Evolutionary conservation across 176 grass and related monocot genomes (phyloP), one percentile per base, ranked within the genome.

Genomic region (Lolium perenne): DNA sequence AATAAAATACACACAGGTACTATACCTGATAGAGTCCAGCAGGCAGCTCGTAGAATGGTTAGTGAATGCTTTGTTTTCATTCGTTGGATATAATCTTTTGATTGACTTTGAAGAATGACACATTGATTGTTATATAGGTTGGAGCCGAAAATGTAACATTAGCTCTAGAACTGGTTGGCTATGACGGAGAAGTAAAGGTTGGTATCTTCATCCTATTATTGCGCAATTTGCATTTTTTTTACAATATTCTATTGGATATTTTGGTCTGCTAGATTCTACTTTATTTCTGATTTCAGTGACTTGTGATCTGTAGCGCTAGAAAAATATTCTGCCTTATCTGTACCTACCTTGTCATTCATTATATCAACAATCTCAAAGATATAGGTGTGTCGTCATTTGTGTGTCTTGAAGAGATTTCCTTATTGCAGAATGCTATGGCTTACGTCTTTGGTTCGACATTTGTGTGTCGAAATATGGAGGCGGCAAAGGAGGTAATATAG

Each of bases 371-470:
- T 80, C 15, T 80, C 41, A 51, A 71, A 72, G 50, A 62, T 13
- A 4, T 21, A 63, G 20, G 17, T 57, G 56, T 43, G 32, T 35
- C 3, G 32, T 35, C 32, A 35, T 35, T 35, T 35, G 32, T 35
- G 32, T 35, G 32, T 35, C 32, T 35, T 76, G 80, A 81, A 81
- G 64, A 85, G 1, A 56, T 91, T 63, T 94, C 2, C 61, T 81
- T 78, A n/a, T 86, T 91, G 70, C 90, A 99, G 97, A 94, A 99
- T 90, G 97, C 97, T 56, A 88, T 99, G 84, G 49, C 88, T 63
- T 94, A 75, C 80, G 90, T 92, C 48, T 99, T 99, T 81, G 97
- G 97, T 72, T 94, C 94, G 38, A 91, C 97, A 85, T 99, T 99
- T 93, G 94, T 99, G 49, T 99, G 97, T 76, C 80, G 60, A 84